Conservation (phyloP, 2,329 filamentous ascomycete species). For the Aphanocladium album region DNA sequence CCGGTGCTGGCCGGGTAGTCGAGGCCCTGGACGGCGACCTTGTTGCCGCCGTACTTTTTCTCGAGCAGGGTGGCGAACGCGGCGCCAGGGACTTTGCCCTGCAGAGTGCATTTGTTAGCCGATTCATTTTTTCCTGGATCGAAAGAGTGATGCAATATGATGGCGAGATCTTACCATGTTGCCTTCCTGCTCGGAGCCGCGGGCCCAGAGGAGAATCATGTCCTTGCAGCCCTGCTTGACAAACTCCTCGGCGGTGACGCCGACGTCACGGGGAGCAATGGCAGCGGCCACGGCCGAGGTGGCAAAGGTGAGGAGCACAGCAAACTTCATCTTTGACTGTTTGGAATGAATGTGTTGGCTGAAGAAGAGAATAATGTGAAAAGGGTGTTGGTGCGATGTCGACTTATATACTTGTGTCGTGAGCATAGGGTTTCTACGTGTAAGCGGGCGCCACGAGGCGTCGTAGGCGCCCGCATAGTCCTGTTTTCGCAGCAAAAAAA, state of each 20-base stretch:
- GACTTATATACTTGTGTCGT: neutral
- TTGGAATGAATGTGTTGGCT: neutral
- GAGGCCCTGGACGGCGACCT: slow-evolving; percentile 22
- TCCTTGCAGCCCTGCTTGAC: slow-evolving; percentile 20
- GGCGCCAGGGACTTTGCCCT: slow-evolving; percentile 17
- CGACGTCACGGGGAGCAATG: neutral
- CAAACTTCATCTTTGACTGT: neutral
- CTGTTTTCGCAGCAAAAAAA: neutral
- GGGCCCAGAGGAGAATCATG: slow-evolving; percentile 23
- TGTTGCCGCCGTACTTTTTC: slow-evolving; percentile 17
- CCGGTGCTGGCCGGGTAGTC: slow-evolving; percentile 31
- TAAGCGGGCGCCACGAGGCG: neutral
- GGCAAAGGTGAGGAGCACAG: neutral
- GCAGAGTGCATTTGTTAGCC: neutral
- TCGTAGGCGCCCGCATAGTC: neutral
- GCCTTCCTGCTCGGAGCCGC: slow-evolving; percentile 20
- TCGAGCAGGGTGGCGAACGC: slow-evolving; percentile 16
- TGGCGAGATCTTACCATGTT: slow-evolving; percentile 14
- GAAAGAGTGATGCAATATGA: neutral
- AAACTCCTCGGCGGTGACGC: slow-evolving; percentile 21
- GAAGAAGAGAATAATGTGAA: neutral
- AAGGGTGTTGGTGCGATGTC: neutral
- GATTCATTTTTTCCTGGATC: too few relatives aligned
- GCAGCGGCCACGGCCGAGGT: neutral
- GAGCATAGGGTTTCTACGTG: neutral